Evolutionary conservation across 2,329 filamentous ascomycete genomes (phyloP).

Genomic region (Fusarium sambucinum): DNA sequence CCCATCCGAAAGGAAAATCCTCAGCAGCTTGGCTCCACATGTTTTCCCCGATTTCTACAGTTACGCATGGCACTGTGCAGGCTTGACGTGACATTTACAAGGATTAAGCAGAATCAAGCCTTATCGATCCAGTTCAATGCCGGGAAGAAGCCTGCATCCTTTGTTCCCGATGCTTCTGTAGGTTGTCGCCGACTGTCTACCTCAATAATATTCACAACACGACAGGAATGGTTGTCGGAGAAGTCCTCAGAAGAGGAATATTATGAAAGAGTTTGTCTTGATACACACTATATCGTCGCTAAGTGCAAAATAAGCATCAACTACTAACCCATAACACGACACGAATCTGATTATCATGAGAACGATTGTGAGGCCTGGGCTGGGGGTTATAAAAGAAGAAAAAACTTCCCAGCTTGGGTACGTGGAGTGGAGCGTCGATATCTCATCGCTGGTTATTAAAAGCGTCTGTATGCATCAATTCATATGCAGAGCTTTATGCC

Average conservation of each 20-base stretch:
- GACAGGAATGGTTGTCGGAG: background rate
- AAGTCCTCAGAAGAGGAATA: background rate
- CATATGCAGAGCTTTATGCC: slow-evolving; percentile 24
- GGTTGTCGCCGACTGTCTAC: background rate
- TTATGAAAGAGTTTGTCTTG: background rate
- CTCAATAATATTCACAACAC: background rate
- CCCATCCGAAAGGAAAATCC: slow-evolving; percentile 30
- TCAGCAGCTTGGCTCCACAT: slow-evolving; percentile 20
- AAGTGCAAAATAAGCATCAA: background rate
- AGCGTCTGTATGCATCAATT: slow-evolving; percentile 33
- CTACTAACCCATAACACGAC: slow-evolving; percentile 9
- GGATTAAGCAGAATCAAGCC: slow-evolving; percentile 29
- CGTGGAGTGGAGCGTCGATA: slow-evolving; percentile 28
- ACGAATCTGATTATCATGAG: slow-evolving; percentile 32
- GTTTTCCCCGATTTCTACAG: slow-evolving; percentile 33
- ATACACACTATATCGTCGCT: background rate
- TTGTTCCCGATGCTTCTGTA: slow-evolving; percentile 39
- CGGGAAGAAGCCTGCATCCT: slow-evolving; percentile 43
- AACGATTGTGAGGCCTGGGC: slow-evolving; percentile 6
- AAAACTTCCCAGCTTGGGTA: slow-evolving; percentile 6
- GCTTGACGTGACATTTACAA: slow-evolving; percentile 27
- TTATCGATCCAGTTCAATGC: slow-evolving; percentile 42
- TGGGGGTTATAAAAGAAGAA: slow-evolving; percentile 1
- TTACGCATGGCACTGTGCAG: slow-evolving; percentile 28
- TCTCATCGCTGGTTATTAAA: slow-evolving; percentile 38